Conservation (phyloP, 1,139 yeast species). For the Dujonia santamariae region DNA sequence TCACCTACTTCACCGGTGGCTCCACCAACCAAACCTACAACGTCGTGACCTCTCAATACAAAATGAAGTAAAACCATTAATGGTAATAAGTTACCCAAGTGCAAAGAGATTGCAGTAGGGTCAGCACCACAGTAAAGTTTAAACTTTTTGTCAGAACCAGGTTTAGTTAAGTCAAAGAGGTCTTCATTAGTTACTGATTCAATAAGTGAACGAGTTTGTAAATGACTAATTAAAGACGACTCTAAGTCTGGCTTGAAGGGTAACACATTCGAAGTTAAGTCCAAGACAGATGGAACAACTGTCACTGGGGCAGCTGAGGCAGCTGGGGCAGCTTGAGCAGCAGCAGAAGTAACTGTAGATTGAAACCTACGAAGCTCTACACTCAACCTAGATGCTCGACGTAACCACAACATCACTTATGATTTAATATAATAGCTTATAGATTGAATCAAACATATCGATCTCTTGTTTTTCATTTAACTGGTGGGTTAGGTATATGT, state of each 20-base stretch:
- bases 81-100: conserved; percentile 87
- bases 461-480: too few species aligned
- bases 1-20: conserved; percentile 98
- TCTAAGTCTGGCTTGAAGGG: conserved; percentile 29
- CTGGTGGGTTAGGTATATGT: neutral
- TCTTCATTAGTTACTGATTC: conserved; percentile 49
- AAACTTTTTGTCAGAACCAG: conserved; percentile 31
- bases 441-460: too few species aligned
- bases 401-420: too few species aligned
- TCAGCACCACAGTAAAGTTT: conserved; percentile 93
- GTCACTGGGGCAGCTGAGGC: conserved; percentile 19
- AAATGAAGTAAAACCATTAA: conserved; percentile 82
- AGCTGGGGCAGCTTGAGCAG: neutral
- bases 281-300: conserved; percentile 37
- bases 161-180: conserved; percentile 35
- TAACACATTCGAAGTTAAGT: conserved; percentile 20
- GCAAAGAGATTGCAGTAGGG: conserved; percentile 88
- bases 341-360: neutral
- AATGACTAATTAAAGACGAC: conserved; percentile 42
- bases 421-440: too few species aligned
- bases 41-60: conserved; percentile 76
- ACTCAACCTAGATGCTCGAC: too few species aligned
- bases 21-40: conserved; percentile 89
- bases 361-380: neutral
- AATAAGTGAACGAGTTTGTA: conserved; percentile 45